These are phyloP conservation scores for Xylaria sp. DNA, from an alignment of 2,329 filamentous ascomycete genomes.

Conservation along the genomic window DNA sequence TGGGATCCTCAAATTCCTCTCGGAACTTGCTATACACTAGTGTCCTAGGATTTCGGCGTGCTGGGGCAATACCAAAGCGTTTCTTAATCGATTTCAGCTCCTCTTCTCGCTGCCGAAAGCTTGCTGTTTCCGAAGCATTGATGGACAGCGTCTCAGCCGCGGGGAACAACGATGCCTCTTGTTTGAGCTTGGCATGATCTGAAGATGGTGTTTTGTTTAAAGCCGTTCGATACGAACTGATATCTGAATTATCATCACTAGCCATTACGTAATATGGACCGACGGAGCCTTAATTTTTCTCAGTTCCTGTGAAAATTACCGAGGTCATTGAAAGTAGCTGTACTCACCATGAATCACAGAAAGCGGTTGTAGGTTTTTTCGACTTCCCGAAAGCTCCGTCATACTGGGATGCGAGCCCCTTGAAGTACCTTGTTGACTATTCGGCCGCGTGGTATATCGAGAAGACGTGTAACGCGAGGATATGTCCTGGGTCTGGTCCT, in stretches of 20 bases:
- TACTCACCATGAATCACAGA: slow-evolving; percentile 40
- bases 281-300: slow-evolving; percentile 35
- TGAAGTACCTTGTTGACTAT: slow-evolving; percentile 41
- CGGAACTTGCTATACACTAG: slow-evolving; percentile 55
- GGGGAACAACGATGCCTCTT: slow-evolving; percentile 27
- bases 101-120: slow-evolving; percentile 53
- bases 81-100: slow-evolving; percentile 56
- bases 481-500: slow-evolving; percentile 33
- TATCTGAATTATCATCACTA: slow-evolving; percentile 45
- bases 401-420: slow-evolving; percentile 40
- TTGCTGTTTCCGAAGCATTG: slow-evolving; percentile 52
- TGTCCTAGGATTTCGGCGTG: slow-evolving; percentile 47
- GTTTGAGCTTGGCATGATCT: slow-evolving; percentile 24
- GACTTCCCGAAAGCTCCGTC: slow-evolving; percentile 34
- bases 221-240: slow-evolving; percentile 49
- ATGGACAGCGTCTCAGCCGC: slow-evolving; percentile 40
- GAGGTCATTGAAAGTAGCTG: not conserved
- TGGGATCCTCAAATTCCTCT: slow-evolving; percentile 53
- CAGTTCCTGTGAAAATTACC: slow-evolving; percentile 16
- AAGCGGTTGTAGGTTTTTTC: slow-evolving; percentile 32
- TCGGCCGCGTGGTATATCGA: slow-evolving; percentile 43
- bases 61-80: slow-evolving; percentile 54
- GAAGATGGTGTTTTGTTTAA: slow-evolving; percentile 40
- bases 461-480: slow-evolving; percentile 46
- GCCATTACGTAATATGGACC: slow-evolving; percentile 37